A percentile compares a stretch with the other conserved stretches of the same genome.
Conservation (phyloP, 2,329 filamentous ascomycete genomes). For the Fusarium citri region DNA sequence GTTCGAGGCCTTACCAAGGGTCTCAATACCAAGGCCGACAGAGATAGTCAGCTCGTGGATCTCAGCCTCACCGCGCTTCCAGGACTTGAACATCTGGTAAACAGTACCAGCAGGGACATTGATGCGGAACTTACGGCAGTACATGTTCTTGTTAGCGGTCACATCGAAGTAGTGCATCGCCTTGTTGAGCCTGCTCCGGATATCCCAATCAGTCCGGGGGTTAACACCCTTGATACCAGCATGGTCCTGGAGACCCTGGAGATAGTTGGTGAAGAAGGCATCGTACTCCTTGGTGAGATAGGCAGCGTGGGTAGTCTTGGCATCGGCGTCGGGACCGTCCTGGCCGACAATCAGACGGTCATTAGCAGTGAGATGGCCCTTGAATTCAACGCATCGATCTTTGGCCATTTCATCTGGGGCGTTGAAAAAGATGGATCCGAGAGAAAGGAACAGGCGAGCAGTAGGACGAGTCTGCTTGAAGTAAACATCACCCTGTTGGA, state of each 20-base stretch:
- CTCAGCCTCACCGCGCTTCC: constrained; percentile 38
- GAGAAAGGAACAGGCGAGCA: constrained; percentile 34
- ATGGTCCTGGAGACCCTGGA: constrained; percentile 23
- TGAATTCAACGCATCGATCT: constrained; percentile 36
- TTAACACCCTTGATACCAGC: constrained; percentile 20
- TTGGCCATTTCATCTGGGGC: constrained; percentile 34
- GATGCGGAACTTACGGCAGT: constrained; percentile 17
- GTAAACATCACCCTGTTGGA: constrained; percentile 38
- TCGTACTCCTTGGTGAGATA: constrained; percentile 39
- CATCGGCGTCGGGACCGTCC: constrained; percentile 23
- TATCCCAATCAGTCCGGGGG: constrained; percentile 13
- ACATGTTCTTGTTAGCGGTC: constrained; percentile 18
- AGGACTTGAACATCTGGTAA: constrained; percentile 43
- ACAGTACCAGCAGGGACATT: not conserved
- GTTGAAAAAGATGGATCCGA: constrained; percentile 44
- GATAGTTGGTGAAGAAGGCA: constrained; percentile 29
- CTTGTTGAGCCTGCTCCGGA: constrained; percentile 20
- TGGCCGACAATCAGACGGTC: constrained; percentile 39
- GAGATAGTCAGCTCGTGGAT: constrained; percentile 23
- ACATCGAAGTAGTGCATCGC: constrained; percentile 42
- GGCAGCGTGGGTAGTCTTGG: not conserved
- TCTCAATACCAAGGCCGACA: constrained; percentile 31
- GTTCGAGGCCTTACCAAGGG: constrained; percentile 34
- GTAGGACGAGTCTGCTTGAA: constrained; percentile 19
- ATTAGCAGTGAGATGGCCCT: constrained; percentile 9